phyloP scores from a whole-genome alignment of 345 rosid genomes.

The Litchi chinensis region DNA sequence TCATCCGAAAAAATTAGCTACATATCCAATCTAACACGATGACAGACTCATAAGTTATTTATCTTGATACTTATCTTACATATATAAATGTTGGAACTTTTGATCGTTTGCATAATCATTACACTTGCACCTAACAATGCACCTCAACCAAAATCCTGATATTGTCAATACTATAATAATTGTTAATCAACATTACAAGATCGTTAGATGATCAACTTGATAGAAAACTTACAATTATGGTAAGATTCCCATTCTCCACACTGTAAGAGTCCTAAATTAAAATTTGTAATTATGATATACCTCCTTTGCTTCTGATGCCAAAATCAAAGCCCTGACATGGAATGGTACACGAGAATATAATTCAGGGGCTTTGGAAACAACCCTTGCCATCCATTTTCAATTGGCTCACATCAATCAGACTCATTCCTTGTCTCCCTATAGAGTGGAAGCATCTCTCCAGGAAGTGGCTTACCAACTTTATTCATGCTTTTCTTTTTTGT shows the following conservation, averaged over 20 bases:
- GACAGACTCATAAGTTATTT: too few species aligned
- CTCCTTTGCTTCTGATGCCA: neutral
- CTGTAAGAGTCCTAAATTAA: too few species aligned
- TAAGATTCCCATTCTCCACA: neutral
- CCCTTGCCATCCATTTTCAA: constrained; percentile 22
- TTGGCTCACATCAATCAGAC: neutral
- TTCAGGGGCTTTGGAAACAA: neutral
- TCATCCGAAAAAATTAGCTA: too few species aligned
- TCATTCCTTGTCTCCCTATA: neutral
- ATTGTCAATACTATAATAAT: neutral
- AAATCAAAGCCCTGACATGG: neutral
- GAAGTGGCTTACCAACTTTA: too few species aligned
- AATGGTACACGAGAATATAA: neutral
- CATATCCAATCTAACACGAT: too few species aligned
- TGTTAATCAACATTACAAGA: neutral
- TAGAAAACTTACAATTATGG: neutral
- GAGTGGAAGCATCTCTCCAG: neutral
- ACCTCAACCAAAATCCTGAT: too few species aligned
- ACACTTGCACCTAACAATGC: too few species aligned
- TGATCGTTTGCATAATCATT: too few species aligned
- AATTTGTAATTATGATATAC: neutral
- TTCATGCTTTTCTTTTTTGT: too few species aligned
- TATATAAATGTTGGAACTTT: too few species aligned
- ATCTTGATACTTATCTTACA: too few species aligned
- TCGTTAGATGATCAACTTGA: neutral